These are phyloP conservation scores for Sarcomyxa edulis DNA, from an alignment of 768 basidiomycete genomes.

Conservation along the genomic window DNA sequence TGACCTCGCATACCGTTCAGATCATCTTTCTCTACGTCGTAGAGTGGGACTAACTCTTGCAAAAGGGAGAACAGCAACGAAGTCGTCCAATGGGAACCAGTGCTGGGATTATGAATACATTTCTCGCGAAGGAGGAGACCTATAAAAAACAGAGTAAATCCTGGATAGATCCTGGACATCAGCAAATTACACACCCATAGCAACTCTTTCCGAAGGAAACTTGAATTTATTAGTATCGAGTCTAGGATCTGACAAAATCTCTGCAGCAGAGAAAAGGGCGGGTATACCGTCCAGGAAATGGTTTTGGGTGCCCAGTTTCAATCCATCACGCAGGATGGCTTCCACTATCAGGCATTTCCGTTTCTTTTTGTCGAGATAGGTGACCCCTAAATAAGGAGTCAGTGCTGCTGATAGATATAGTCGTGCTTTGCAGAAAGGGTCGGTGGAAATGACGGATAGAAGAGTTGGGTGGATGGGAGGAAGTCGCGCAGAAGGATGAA, in stretches of 20 bases:
- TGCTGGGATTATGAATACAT: constrained; percentile 54
- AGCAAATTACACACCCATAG: constrained; percentile 39
- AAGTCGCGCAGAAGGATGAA: constrained; percentile 28
- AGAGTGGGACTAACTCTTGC: constrained; percentile 59
- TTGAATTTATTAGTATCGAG: constrained; percentile 28
- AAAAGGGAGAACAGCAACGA: constrained; percentile 74
- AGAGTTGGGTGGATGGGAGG: constrained; percentile 44
- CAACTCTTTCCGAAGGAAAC: constrained; percentile 43
- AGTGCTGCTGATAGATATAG: constrained; percentile 78
- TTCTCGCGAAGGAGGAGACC: constrained; percentile 69
- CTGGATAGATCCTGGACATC: not conserved
- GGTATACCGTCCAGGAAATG: constrained; percentile 77
- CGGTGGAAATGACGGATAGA: constrained; percentile 29
- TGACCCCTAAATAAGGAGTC: constrained; percentile 61
- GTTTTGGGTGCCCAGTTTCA: constrained; percentile 78
- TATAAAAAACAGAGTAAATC: constrained; percentile 15
- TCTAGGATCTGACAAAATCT: constrained; percentile 32
- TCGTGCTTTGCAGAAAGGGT: constrained; percentile 41
- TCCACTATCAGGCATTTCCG: constrained; percentile 55
- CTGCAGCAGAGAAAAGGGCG: constrained; percentile 51
- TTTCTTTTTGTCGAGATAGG: constrained; percentile 60
- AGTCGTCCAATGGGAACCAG: constrained; percentile 64
- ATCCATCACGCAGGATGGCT: constrained; percentile 71
- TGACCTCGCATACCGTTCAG: constrained; percentile 37
- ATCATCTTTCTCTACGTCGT: constrained; percentile 31